Evolutionary conservation across 108 stramenopile species (phyloP), one percentile per base, ranked within the genome.

Genomic region (Asterionellopsis glacialis): DNA sequence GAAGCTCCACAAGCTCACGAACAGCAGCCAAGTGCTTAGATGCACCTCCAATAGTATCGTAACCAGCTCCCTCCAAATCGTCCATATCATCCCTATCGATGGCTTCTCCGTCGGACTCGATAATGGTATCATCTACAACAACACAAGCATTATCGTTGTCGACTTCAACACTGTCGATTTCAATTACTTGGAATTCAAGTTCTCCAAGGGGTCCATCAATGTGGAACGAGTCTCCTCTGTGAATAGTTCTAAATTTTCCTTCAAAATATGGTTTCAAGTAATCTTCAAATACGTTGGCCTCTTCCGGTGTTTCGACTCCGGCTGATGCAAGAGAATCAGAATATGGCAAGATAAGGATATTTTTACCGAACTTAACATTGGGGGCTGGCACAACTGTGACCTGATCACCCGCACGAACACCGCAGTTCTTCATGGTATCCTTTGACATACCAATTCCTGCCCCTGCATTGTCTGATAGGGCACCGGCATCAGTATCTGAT

Each of bases 31-130:
- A 82, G 50, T 96, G 97, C 44, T 92, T 90, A 65, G 85, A 81
- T n/a, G 96, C 87, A 51, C 98, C 97, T 40, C 97, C 98, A 38
- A 99, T 95, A 56, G 94, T 89, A 62, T 96, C 95, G 79, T 98
- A 99, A 56, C 91, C 90, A 47, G 96, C 94, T 62, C 94, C 89
- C 42, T 97, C 97, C 55, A 96, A 76, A 72, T 97, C 93, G 61
- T 87, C 85, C 18, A 66, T 62, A 15, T 89, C 86, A 45, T 90
- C 87, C 1, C 90, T 64, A 47, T 93, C 81, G 43, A 90, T 55
- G 0, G 87, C 75, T 38, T 94, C 91, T 28, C 88, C 88, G 13
- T 87, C 88, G 53, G 80, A 89, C 50, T 87, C 85, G 63, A 96
- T 85, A 10, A 83, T 65, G 4, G 90, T 91, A 57, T 90, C 93